Base-by-base conservation (phyloP, 179 eudicot genomes). In the Amaranthus tricolor region DNA sequence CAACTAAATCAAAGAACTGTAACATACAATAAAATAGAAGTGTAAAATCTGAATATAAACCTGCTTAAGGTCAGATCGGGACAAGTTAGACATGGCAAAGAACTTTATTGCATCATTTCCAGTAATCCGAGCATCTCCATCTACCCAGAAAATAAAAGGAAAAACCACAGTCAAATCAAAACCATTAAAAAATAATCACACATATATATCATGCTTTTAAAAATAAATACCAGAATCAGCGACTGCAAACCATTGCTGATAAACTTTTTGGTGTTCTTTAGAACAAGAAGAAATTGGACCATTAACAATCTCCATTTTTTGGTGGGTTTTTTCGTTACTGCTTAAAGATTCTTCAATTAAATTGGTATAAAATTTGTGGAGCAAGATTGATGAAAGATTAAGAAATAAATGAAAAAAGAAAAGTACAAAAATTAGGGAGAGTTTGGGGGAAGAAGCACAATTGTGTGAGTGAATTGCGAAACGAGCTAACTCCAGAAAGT, bases 81-180 rank as follows among this genome's bases (percentile, higher is more conserved):
- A 91, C 62, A 94, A 66, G 61, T 83, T 87, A 1, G 98, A 92
- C 86, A 89, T 79, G 6, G 88, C 66, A 62, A 94, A 88, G 79
- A 94, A 92, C 73, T 84, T 86, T 0, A 88, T 92, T 6, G 97
- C 92, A 56, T 94, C 97, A 71, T 86, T 92, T 74, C 97, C 94
- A 13, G 90, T 87, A 48, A 94, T 62, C 14, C 97, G 91, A 19
- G 97, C 98, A 78, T 94, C 96, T 51, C 85, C 85, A 82, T 85
- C 87, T 85, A 72, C 73, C 5, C 56, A 67, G 68, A 55, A 48
- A 11, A 66, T 9, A 74, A 6, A 54, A 65, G 52, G 11, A 24
- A 43, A 49, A 65, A 16, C 6, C 40, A n/a, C 61, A 73, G 20
- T 8, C 53, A 76, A 21, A 44, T 16, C 6, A 53, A 15, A 24